A percentile compares a stretch with the other conserved stretches of the same genome.
These are phyloP conservation scores for Plasmopara viticola DNA, from an alignment of 352 stramenopile genomes.

Conservation along the genomic window DNA sequence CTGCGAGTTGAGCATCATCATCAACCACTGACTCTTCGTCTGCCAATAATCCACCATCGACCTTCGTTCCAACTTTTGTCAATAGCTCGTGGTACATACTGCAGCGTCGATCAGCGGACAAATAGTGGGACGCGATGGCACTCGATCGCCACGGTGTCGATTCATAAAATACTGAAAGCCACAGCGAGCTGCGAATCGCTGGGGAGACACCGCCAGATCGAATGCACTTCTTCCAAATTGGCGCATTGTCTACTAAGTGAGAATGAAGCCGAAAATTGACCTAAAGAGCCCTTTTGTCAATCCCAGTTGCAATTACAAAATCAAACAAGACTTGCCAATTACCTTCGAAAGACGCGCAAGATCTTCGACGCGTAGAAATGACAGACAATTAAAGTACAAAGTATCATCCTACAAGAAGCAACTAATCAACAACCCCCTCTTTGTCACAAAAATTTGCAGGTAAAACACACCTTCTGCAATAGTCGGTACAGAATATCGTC, in stretches of 20 bases:
- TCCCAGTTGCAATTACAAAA: background rate
- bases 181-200: conserved; percentile 47
- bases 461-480: conserved; percentile 28
- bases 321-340: background rate
- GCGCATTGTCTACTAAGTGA: conserved; percentile 35
- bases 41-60: conserved; percentile 18
- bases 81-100: conserved; percentile 69
- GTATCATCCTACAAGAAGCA: conserved; percentile 19
- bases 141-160: conserved; percentile 41
- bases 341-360: conserved; percentile 35
- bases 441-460: background rate
- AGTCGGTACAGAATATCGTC: conserved; percentile 22
- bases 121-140: conserved; percentile 31
- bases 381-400: conserved; percentile 37
- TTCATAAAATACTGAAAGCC: conserved; percentile 63
- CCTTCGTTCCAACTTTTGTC: conserved; percentile 39
- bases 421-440: too few species aligned
- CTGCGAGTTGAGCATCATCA: conserved; percentile 45
- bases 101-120: conserved; percentile 35
- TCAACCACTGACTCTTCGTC: conserved; percentile 23
- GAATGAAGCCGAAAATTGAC: conserved; percentile 34
- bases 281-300: conserved; percentile 7
- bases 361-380: conserved; percentile 42
- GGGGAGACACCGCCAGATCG: conserved; percentile 40
- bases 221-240: conserved; percentile 73